Evolutionary conservation across 352 stramenopile genomes (phyloP).

Genomic region (Vaucheria bursata): DNA sequence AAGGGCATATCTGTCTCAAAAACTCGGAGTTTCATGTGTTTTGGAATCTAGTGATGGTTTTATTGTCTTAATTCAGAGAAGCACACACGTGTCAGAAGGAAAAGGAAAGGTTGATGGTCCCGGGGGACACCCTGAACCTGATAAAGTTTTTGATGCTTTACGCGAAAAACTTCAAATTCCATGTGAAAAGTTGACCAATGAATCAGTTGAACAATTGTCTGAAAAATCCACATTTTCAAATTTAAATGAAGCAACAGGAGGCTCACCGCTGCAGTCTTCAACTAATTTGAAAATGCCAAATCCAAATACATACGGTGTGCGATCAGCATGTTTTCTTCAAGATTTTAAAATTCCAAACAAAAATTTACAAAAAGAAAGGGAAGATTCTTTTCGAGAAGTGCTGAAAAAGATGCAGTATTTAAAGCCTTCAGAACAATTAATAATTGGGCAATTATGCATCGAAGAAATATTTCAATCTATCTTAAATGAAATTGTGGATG

Average conservation of each 20-base stretch:
- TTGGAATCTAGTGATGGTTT: conserved; percentile 31
- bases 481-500: conserved; percentile 28
- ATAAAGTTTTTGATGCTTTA: conserved; percentile 2
- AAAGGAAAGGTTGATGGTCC: conserved; percentile 40
- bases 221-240: too few relatives aligned
- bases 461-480: conserved; percentile 33
- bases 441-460: too few relatives aligned
- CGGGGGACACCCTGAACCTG: conserved; percentile 44
- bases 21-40: conserved; percentile 36
- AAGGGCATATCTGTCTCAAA: conserved; percentile 43
- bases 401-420: background rate
- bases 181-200: too few relatives aligned
- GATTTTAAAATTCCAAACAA: background rate
- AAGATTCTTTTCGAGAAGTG: background rate
- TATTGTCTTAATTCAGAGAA: conserved; percentile 33
- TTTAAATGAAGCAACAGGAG: too few relatives aligned
- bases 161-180: too few relatives aligned
- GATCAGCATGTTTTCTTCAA: too few relatives aligned
- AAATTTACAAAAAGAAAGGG: background rate
- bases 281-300: too few relatives aligned
- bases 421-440: background rate
- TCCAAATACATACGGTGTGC: too few relatives aligned
- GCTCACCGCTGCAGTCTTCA: too few relatives aligned
- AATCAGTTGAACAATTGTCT: too few relatives aligned
- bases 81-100: conserved; percentile 30